Evolutionary conservation across 2,329 filamentous ascomycete species (phyloP).

Genomic region (Tolypocladium amazonense): DNA sequence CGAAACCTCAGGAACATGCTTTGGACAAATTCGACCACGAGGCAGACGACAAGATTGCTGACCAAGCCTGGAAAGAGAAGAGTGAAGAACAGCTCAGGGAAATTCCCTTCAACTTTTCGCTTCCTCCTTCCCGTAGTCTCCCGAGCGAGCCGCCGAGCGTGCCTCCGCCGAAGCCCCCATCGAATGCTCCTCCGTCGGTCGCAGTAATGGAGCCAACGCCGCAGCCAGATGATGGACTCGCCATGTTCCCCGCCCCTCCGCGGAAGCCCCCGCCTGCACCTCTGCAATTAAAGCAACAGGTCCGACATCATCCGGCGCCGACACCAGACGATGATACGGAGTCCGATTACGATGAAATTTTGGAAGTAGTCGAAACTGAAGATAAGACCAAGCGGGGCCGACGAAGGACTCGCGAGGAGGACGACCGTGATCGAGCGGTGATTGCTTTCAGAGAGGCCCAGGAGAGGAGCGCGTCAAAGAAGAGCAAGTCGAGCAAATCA

Average conservation of each 20-base stretch:
- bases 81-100: conserved; percentile 30
- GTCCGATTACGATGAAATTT: conserved; percentile 73
- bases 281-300: conserved; percentile 47
- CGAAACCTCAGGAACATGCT: conserved; percentile 49
- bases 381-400: conserved; percentile 57
- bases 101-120: conserved; percentile 36
- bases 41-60: conserved; percentile 36
- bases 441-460: conserved; percentile 58
- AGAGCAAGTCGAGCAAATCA: conserved; percentile 41
- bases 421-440: conserved; percentile 67
- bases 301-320: conserved; percentile 10
- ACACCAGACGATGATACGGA: conserved; percentile 56
- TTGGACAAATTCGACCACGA: conserved; percentile 46
- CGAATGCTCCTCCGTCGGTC: conserved; percentile 24
- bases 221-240: conserved; percentile 30
- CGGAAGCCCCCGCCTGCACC: conserved; percentile 82
- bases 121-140: conserved; percentile 48
- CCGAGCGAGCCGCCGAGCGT: conserved; percentile 39
- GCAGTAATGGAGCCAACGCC: conserved; percentile 33
- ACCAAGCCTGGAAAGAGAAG: conserved; percentile 34
- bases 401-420: conserved; percentile 76
- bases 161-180: conserved; percentile 41
- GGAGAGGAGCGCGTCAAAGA: conserved; percentile 62
- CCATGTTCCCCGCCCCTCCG: conserved; percentile 49
- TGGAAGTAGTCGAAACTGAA: conserved; percentile 56